Evolutionary conservation across 176 grass and related monocot genomes (phyloP), one percentile per base, ranked within the genome.

Genomic region (Avena sativa): DNA sequence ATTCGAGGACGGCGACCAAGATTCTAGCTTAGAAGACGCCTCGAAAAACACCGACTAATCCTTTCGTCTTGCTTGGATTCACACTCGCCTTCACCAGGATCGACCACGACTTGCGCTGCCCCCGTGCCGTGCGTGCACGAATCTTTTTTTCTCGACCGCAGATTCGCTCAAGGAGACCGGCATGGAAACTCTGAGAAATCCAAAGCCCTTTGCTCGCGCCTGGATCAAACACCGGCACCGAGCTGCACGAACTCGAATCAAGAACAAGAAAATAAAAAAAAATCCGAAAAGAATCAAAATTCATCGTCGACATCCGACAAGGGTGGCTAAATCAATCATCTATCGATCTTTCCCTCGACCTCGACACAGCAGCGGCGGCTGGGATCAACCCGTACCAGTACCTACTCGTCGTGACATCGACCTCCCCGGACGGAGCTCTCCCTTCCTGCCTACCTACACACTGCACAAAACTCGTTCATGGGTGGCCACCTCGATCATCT

Each of bases 401-500:
- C 81, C 74, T 50, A 20, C 76, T 60, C 53, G 21, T 59, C 49
- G 77, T 85, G 83, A 84, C 87, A 88, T 83, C 80, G 76, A 20
- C 80, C 58, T 50, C 8, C 20, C 9, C 2, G 20, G n/a, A 43
- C 10, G 57, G 21, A 32, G 47, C 9, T 52, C n/a, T 9, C 5
- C 77, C 4, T 36, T 63, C 61, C 26, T 7, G 6, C 5, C n/a
- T 7, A 19, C 5, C n/a, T 51, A 47, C 38, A 46, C 53, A 28
- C 81, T 82, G 72, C 88, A 82, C 84, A 77, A 90, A 90, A 83
- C 89, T 86, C 21, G 84, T 55, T 77, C 79, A 70, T 86, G 69
- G 40, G 40, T 43, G 40, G 38, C 76, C 32, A n/a, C 62, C 8
- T 43, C 71, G 46, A 67, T 67, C 3, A 32, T 56, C 69, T 81